Evolutionary conservation across 2,329 filamentous ascomycete genomes (phyloP).

Genomic region (Ascochyta lentis): DNA sequence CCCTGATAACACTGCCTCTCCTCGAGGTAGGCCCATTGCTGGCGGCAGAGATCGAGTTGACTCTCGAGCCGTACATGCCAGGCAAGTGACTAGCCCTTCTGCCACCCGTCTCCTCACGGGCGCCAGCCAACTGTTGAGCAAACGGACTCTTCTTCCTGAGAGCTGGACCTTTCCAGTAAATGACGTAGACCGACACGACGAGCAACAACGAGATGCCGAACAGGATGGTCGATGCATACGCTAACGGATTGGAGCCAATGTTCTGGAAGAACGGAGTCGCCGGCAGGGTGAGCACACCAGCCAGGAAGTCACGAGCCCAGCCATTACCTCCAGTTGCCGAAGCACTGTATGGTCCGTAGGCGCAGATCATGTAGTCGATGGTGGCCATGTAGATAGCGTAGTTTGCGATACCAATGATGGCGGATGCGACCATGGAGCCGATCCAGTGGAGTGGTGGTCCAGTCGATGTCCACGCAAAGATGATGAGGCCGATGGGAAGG

Average conservation of each 20-base stretch:
- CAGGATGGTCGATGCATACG: conserved; percentile 64
- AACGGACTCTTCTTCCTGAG: conserved; percentile 62
- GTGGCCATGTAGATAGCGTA: conserved; percentile 80
- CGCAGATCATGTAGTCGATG: conserved; percentile 80
- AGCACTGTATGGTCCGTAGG: conserved; percentile 76
- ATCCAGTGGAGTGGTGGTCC: conserved; percentile 73
- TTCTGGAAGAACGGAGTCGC: conserved; percentile 65
- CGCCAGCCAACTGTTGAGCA: conserved; percentile 54
- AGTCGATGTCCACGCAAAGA: conserved; percentile 74
- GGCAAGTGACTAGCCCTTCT: conserved; percentile 42
- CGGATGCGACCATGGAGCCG: conserved; percentile 68
- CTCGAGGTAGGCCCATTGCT: conserved; percentile 31
- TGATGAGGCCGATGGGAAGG: conserved; percentile 72
- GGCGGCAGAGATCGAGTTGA: conserved; percentile 34
- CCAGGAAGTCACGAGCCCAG: conserved; percentile 76
- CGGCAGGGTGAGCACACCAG: conserved; percentile 74
- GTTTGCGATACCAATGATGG: conserved; percentile 73
- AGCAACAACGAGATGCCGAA: conserved; percentile 58
- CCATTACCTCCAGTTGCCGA: conserved; percentile 81
- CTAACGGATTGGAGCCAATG: conserved; percentile 52
- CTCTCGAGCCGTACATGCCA: conserved; percentile 39
- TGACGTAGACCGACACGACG: conserved; percentile 53
- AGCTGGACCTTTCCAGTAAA: conserved; percentile 61
- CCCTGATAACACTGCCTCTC: conserved; percentile 41
- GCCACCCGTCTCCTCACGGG: conserved; percentile 42